Conservation (phyloP, 129 eudicot genomes). For the Flaveria bidentis region DNA sequence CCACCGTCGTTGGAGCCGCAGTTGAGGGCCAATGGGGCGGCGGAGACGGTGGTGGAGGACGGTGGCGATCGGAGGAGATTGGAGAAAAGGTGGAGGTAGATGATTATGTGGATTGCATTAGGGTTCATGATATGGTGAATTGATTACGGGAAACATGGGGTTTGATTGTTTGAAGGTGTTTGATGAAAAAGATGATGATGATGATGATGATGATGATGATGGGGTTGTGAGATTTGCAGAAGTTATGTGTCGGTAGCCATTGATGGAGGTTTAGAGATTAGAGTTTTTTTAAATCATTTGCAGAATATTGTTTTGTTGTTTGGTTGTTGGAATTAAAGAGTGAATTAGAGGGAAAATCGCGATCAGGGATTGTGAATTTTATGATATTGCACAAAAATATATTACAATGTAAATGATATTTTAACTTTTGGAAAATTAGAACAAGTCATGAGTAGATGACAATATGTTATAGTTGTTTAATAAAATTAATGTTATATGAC, state of each 20-base stretch:
- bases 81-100: conserved; percentile 4
- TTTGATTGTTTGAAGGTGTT: too few relatives aligned
- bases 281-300: not conserved
- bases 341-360: conserved; percentile 31
- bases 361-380: not conserved
- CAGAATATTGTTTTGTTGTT: not conserved
- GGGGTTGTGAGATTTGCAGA: too few relatives aligned
- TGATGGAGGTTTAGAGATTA: conserved; percentile 30
- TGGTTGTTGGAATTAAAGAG: conserved; percentile 19
- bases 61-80: conserved; percentile 19
- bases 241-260: too few relatives aligned
- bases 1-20: conserved; percentile 55
- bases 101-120: not conserved
- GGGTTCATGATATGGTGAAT: conserved; percentile 30
- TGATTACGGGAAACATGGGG: not conserved
- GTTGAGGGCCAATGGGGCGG: conserved; percentile 34
- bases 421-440: too few relatives aligned
- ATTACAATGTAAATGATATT: too few relatives aligned
- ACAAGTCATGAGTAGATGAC: too few relatives aligned
- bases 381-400: not conserved
- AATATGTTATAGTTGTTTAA: too few relatives aligned
- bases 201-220: too few relatives aligned
- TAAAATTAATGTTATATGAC: too few relatives aligned
- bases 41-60: conserved; percentile 14
- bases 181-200: too few relatives aligned